Conservation (phyloP, 164 flowering plant species). For the Macadamia tetraphylla region DNA sequence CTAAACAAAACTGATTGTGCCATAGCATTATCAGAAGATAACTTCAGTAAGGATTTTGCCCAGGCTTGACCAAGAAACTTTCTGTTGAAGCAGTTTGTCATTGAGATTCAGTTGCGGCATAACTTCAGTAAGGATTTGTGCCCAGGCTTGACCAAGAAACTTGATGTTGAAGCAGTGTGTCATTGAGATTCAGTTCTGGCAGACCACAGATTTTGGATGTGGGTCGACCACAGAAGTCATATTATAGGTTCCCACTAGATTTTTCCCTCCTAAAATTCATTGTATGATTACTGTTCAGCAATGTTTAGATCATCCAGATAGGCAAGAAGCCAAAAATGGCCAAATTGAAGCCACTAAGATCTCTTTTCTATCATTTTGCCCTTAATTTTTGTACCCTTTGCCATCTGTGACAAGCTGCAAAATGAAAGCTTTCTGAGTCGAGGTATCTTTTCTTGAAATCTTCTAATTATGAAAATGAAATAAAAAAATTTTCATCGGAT, state of each 20-base stretch:
- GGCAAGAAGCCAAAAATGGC: background rate
- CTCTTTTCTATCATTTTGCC: no score
- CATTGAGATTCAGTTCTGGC: conserved; percentile 25
- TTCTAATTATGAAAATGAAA: no score
- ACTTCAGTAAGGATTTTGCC: conserved; percentile 45
- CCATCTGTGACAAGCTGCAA: no score
- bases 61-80: conserved; percentile 42
- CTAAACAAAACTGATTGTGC: conserved; percentile 43
- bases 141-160: conserved; percentile 39
- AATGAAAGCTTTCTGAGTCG: no score
- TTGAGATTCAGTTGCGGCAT: conserved; percentile 20
- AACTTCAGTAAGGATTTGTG: conserved; percentile 45
- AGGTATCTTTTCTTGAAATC: no score
- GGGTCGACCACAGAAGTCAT: no score
- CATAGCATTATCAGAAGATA: conserved; percentile 37
- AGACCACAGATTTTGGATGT: background rate
- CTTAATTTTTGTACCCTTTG: no score
- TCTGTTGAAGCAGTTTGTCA: conserved; percentile 70
- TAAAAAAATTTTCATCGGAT: no score
- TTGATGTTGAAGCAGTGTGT: conserved; percentile 71
- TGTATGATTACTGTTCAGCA: background rate
- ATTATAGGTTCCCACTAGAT: background rate
- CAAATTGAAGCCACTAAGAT: background rate
- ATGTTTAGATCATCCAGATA: background rate
- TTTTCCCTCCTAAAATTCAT: background rate